phyloP scores from a whole-genome alignment of 2,329 filamentous ascomycete genomes.

The Claviceps monticola region DNA sequence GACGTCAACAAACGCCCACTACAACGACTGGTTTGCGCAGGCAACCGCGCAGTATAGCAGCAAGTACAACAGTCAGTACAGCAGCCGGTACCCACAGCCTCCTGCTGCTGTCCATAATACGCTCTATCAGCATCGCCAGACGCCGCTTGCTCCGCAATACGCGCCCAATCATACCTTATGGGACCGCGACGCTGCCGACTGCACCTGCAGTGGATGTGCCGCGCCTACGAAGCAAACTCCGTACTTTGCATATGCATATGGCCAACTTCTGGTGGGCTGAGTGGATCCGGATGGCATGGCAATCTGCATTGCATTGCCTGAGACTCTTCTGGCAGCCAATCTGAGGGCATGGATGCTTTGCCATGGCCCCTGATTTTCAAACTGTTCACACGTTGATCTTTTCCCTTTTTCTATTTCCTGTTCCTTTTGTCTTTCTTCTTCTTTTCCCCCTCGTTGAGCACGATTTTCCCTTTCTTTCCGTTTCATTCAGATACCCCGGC shows the following conservation, averaged over 20 bases:
- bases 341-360: too few species aligned
- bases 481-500: constrained; percentile 25
- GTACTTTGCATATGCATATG: constrained; percentile 36
- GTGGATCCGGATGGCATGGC: not conserved
- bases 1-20: constrained; percentile 38
- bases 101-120: constrained; percentile 21
- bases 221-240: constrained; percentile 30
- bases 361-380: too few species aligned
- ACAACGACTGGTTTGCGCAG: constrained; percentile 44
- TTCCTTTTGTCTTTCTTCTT: constrained; percentile 10
- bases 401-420: constrained; percentile 9
- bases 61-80: constrained; percentile 19
- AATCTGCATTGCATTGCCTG: not conserved
- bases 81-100: constrained; percentile 30
- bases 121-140: constrained; percentile 28
- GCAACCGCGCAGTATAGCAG: constrained; percentile 15
- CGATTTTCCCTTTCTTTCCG: constrained; percentile 18
- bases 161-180: constrained; percentile 33
- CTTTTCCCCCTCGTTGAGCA: constrained; percentile 14
- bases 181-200: constrained; percentile 37
- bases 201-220: constrained; percentile 33
- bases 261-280: constrained; percentile 42
- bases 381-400: constrained; percentile 13
- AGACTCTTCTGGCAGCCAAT: too few species aligned
- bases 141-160: constrained; percentile 28